Conservation (phyloP, 768 basidiomycete genomes). For the Boletus rufocinnamomeus region DNA sequence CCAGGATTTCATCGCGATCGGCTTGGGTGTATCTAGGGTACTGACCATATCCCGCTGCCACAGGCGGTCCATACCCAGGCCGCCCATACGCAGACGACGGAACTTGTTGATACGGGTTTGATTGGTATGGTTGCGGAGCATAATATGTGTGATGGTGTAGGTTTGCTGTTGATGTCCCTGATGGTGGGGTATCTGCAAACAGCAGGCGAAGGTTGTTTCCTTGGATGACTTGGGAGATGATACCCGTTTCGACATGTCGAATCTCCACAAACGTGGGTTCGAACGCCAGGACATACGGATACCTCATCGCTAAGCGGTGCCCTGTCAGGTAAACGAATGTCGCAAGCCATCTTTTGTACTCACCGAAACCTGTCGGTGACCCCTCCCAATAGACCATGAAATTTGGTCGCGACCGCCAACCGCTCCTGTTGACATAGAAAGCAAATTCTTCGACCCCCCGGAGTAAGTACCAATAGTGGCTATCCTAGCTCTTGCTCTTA, state of each 20-base stretch:
- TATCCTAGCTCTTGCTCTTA: constrained; percentile 39
- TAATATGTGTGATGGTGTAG: constrained; percentile 40
- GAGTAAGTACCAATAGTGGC: constrained; percentile 9
- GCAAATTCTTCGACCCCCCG: constrained; percentile 74
- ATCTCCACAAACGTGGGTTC: constrained; percentile 97
- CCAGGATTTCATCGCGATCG: constrained; percentile 81
- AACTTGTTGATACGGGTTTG: constrained; percentile 36
- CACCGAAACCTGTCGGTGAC: constrained; percentile 90
- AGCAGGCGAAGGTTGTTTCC: constrained; percentile 87
- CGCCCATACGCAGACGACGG: constrained; percentile 31
- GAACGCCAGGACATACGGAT: constrained; percentile 95
- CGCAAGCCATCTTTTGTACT: constrained; percentile 32
- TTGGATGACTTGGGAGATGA: constrained; percentile 92
- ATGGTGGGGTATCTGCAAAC: constrained; percentile 92
- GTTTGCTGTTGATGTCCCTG: constrained; percentile 63
- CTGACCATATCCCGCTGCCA: constrained; percentile 39
- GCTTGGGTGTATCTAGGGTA: constrained; percentile 50
- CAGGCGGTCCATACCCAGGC: constrained; percentile 29
- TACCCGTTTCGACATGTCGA: constrained; percentile 90
- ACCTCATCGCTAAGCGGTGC: constrained; percentile 73
- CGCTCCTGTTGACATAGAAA: constrained; percentile 97
- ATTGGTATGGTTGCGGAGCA: constrained; percentile 30
- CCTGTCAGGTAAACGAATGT: constrained; percentile 7
- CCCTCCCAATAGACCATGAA: constrained; percentile 99
- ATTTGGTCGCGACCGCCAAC: constrained; percentile 83